A percentile compares a stretch with the other conserved stretches of the same genome.
Conservation (phyloP, 257 asterid genomes). For the Salvia splendens region DNA sequence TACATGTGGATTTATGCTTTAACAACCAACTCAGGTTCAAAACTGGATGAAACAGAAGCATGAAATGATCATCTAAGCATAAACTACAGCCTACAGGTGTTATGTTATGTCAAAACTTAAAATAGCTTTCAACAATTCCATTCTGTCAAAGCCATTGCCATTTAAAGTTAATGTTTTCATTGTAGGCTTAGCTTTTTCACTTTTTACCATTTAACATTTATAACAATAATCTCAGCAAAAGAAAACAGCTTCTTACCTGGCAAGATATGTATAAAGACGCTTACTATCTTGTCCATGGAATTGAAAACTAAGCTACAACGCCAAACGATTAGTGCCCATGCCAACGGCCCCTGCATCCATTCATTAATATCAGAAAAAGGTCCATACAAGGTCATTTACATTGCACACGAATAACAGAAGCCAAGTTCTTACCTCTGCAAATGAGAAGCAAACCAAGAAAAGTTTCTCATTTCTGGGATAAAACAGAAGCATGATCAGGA, state of each 20-base stretch:
- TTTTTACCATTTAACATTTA: neutral
- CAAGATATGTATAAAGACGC: conserved; percentile 94
- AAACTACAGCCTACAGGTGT: too few species aligned
- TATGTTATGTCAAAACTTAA: neutral
- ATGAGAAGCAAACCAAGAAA: conserved; percentile 98
- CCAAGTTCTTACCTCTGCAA: conserved; percentile 77
- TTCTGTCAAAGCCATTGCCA: conserved; percentile 12
- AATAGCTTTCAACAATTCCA: neutral
- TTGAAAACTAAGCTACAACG: conserved; percentile 94
- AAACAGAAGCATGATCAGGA: conserved; percentile 74
- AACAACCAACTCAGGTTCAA: neutral
- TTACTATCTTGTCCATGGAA: conserved; percentile 93
- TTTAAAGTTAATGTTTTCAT: neutral
- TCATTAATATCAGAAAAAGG: neutral
- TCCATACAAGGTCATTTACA: conserved; percentile 8
- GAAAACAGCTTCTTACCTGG: conserved; percentile 69
- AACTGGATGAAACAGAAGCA: neutral
- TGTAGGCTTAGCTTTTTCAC: neutral
- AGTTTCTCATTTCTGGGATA: conserved; percentile 86
- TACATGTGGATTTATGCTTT: neutral
- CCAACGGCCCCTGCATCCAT: conserved; percentile 84
- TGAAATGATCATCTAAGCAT: neutral
- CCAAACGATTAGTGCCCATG: conserved; percentile 98
- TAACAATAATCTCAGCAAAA: conserved; percentile 13
- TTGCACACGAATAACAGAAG: neutral